Evolutionary conservation across 179 eudicot species (phyloP).

Genomic region (Corrigiola litoralis): DNA sequence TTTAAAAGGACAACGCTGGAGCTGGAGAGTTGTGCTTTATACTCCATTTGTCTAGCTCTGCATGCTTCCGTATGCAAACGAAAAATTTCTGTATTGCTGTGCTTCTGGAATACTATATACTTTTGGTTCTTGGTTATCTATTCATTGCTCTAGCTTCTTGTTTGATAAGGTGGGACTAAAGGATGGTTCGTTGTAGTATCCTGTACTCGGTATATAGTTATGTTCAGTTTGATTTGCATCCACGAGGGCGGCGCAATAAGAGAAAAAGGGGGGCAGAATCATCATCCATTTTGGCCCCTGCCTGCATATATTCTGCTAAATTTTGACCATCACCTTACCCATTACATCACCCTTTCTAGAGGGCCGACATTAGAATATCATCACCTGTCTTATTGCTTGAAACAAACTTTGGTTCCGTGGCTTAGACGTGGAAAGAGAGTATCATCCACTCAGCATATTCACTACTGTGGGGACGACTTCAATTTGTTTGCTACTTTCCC

Average conservation of each 20-base stretch:
- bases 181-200: neutral
- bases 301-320: neutral
- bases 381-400: too few species aligned
- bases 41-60: too few species aligned
- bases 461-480: neutral
- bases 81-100: neutral
- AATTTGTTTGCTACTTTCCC: neutral
- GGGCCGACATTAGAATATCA: slow-evolving; percentile 13
- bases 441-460: neutral
- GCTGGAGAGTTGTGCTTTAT: too few species aligned
- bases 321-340: slow-evolving; percentile 12
- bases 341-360: slow-evolving; percentile 23
- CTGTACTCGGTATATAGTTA: too few species aligned
- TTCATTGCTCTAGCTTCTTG: too few species aligned
- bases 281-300: slow-evolving; percentile 13
- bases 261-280: neutral
- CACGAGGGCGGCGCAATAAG: slow-evolving; percentile 23
- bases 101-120: neutral
- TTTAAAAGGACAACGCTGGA: too few species aligned
- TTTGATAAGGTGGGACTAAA: slow-evolving; percentile 11
- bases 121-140: too few species aligned
- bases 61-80: neutral
- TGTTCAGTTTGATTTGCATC: slow-evolving; percentile 20
- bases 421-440: slow-evolving; percentile 22
- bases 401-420: slow-evolving; percentile 14